These are phyloP conservation scores for Acacia pycnantha DNA, from an alignment of 331 rosid species.

Conservation along the genomic window DNA sequence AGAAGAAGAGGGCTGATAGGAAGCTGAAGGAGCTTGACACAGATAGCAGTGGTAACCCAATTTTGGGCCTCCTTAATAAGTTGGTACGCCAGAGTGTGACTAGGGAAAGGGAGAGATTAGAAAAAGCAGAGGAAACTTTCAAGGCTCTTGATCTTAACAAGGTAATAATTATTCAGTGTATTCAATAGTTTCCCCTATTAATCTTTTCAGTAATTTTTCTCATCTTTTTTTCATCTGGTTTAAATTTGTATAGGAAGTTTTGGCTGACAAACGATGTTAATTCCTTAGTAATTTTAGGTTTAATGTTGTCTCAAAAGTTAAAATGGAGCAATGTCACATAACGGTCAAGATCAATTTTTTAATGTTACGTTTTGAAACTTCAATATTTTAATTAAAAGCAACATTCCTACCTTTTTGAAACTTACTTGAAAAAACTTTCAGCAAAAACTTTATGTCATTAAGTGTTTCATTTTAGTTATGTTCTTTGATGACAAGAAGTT, in stretches of 20 bases:
- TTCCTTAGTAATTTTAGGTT: too few species aligned
- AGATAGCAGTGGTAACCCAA: constrained; percentile 52
- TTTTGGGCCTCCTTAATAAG: constrained; percentile 42
- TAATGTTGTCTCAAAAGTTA: too few species aligned
- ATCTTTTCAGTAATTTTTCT: too few species aligned
- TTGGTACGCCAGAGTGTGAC: constrained; percentile 50
- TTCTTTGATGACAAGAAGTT: not conserved
- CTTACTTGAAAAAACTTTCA: too few species aligned
- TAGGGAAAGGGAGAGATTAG: constrained; percentile 64
- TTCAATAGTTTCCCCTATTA: not conserved
- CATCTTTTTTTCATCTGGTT: too few species aligned
- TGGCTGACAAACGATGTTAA: too few species aligned
- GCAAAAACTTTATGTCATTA: not conserved
- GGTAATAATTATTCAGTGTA: constrained; percentile 31
- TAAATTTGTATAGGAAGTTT: too few species aligned
- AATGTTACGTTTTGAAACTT: too few species aligned
- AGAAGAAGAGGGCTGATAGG: constrained; percentile 83
- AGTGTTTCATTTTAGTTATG: not conserved
- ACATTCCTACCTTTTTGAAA: too few species aligned
- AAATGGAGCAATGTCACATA: too few species aligned
- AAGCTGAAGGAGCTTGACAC: constrained; percentile 78
- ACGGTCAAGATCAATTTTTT: too few species aligned
- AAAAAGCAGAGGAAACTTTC: constrained; percentile 71
- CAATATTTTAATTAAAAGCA: too few species aligned
- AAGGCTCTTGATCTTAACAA: constrained; percentile 82